Evolutionary conservation across 805 yeast genomes (phyloP).

Genomic region (Myxozyma neglecta): DNA sequence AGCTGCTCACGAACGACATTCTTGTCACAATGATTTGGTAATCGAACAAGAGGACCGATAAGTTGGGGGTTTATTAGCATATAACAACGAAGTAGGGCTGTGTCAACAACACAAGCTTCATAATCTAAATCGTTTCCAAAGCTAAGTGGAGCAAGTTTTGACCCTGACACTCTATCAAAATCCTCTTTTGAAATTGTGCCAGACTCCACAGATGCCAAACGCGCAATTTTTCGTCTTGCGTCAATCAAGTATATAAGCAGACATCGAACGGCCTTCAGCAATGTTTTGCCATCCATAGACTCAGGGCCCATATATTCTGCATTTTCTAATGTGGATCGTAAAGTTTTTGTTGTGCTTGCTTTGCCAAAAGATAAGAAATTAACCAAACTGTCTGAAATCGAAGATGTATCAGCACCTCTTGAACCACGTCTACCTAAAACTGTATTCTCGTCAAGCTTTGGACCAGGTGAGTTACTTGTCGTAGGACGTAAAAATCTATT

Average conservation of each 20-base stretch:
- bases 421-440: not conserved
- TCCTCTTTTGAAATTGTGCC: constrained; percentile 26
- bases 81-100: constrained; percentile 75
- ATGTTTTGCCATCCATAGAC: constrained; percentile 11
- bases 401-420: constrained; percentile 14
- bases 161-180: constrained; percentile 13
- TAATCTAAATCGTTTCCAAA: constrained; percentile 37
- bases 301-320: constrained; percentile 11
- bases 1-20: constrained; percentile 59
- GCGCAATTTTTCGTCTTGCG: constrained; percentile 48
- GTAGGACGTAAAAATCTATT: constrained; percentile 26
- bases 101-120: constrained; percentile 59
- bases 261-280: constrained; percentile 35
- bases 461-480: constrained; percentile 1
- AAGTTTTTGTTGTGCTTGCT: constrained; percentile 2
- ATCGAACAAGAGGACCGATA: constrained; percentile 78
- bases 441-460: constrained; percentile 1
- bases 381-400: constrained; percentile 18
- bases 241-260: constrained; percentile 51
- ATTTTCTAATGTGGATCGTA: constrained; percentile 11
- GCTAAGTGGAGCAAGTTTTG: constrained; percentile 31
- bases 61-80: constrained; percentile 65
- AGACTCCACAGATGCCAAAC: constrained; percentile 33
- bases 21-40: constrained; percentile 72
- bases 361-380: constrained; percentile 26